Evolutionary conservation across 108 stramenopile species (phyloP).

Genomic region (Bacterosira constricta): DNA sequence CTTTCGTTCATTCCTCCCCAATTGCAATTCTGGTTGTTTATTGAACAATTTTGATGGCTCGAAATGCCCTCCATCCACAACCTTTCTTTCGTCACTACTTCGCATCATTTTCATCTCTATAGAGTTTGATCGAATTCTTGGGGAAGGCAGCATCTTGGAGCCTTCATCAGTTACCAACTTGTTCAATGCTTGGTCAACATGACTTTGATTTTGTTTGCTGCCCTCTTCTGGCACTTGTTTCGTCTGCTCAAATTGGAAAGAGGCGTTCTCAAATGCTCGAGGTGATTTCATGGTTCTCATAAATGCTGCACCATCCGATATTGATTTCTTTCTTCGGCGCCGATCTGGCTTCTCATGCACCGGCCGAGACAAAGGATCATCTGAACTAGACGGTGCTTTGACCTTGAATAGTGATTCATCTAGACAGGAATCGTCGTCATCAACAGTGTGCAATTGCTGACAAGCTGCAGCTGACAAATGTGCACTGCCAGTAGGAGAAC

Average conservation of each 20-base stretch:
- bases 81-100: background rate
- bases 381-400: too few species aligned
- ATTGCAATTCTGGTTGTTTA: background rate
- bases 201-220: too few species aligned
- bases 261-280: background rate
- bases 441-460: conserved; percentile 6
- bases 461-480: conserved; percentile 29
- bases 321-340: conserved; percentile 5
- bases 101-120: background rate
- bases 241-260: background rate
- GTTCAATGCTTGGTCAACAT: too few species aligned
- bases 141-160: too few species aligned
- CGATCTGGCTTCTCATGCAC: background rate
- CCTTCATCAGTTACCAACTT: too few species aligned
- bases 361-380: too few species aligned
- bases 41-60: background rate
- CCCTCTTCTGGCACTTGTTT: background rate
- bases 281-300: conserved; percentile 7
- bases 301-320: conserved; percentile 19
- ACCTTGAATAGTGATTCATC: background rate
- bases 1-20: background rate
- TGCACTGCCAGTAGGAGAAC: conserved; percentile 4
- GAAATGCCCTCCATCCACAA: background rate
- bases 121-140: too few species aligned
- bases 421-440: conserved; percentile 1